Percentiles rank a stretch among this genome's conserved stretches.
These are phyloP conservation scores for Myxozyma lipomycoides DNA, from an alignment of 805 yeast species.

Conservation along the genomic window DNA sequence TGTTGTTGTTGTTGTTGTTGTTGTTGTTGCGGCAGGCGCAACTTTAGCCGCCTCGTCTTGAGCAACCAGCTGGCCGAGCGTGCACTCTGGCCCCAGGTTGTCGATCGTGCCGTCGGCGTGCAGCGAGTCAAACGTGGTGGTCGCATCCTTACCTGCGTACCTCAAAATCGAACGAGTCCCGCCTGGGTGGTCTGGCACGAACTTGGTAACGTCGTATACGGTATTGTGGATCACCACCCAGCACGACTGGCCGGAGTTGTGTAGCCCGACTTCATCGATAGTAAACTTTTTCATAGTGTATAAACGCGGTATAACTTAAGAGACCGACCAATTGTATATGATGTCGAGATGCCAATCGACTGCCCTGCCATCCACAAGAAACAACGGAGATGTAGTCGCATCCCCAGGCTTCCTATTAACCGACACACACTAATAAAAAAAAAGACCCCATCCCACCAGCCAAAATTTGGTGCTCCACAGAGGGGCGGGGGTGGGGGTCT, in stretches of 20 bases:
- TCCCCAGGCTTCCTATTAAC: no score
- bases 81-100: constrained; percentile 19
- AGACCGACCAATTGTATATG: no score
- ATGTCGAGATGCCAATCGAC: no score
- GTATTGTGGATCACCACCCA: constrained; percentile 39
- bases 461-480: no score
- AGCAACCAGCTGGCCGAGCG: constrained; percentile 12
- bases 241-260: constrained; percentile 31
- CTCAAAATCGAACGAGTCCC: constrained; percentile 46
- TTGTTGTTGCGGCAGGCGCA: neutral
- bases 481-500: no score
- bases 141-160: constrained; percentile 52
- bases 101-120: constrained; percentile 34
- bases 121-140: constrained; percentile 36
- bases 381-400: no score
- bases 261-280: constrained; percentile 28
- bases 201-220: constrained; percentile 39
- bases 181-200: constrained; percentile 44
- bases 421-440: no score
- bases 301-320: no score
- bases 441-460: no score
- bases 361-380: no score
- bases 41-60: neutral
- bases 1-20: constrained; percentile 1
- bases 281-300: constrained; percentile 11